Conservation (phyloP, 2,329 filamentous ascomycete genomes). For the Lasiodiplodia hormozganensis region DNA sequence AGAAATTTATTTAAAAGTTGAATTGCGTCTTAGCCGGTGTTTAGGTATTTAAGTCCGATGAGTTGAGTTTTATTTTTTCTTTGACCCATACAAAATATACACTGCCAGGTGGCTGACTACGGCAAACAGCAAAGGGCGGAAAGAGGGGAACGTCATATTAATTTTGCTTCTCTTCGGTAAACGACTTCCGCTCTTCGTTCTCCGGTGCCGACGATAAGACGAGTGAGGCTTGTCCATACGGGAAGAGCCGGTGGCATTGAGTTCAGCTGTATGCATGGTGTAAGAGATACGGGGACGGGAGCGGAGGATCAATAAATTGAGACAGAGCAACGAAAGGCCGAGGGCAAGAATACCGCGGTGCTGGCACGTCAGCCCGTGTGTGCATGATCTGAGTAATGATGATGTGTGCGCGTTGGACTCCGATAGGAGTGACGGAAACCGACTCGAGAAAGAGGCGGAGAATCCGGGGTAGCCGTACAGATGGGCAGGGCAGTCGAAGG, state of each 20-base stretch:
- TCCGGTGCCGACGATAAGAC: background rate
- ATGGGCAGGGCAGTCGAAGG: too few species aligned
- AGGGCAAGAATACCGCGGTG: background rate
- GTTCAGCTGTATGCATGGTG: background rate
- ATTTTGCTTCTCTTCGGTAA: background rate
- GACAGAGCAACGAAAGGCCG: background rate
- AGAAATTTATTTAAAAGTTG: too few species aligned
- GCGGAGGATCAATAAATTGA: background rate
- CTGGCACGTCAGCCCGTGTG: background rate
- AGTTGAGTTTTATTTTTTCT: too few species aligned
- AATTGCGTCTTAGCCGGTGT: too few species aligned
- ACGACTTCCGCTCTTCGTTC: background rate
- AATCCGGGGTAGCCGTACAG: background rate
- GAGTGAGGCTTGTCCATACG: background rate
- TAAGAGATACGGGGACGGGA: background rate
- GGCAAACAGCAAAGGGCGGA: background rate
- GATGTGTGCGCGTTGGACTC: background rate
- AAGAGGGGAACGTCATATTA: background rate
- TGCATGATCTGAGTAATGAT: background rate
- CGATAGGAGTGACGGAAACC: background rate
- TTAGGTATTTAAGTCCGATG: too few species aligned
- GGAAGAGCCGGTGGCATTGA: background rate
- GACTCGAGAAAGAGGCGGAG: background rate
- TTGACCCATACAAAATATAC: too few species aligned
- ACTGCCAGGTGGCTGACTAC: too few species aligned